These are phyloP conservation scores for Hemileccinum impolitum DNA, from an alignment of 768 basidiomycete species.

Conservation along the genomic window DNA sequence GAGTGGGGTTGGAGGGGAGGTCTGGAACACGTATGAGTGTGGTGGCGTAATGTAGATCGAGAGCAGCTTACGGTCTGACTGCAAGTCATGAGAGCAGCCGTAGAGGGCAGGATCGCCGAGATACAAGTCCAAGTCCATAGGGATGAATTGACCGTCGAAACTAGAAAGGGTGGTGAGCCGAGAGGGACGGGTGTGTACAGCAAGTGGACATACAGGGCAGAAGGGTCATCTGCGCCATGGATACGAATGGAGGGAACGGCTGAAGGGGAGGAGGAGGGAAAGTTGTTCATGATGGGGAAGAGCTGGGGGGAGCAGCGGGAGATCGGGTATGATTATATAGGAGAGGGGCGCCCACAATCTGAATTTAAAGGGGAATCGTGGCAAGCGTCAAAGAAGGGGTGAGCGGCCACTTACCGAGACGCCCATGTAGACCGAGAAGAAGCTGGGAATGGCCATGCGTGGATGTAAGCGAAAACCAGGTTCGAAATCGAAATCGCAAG, in stretches of 20 bases:
- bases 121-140: background rate
- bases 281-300: conserved; percentile 11
- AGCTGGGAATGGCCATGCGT: background rate
- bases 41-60: conserved; percentile 6
- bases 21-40: conserved; percentile 14
- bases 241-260: conserved; percentile 21
- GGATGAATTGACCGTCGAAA: background rate
- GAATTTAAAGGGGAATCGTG: conserved; percentile 4
- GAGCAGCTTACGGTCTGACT: conserved; percentile 6
- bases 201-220: conserved; percentile 15
- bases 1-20: background rate
- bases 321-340: conserved; percentile 20
- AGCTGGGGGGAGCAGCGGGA: background rate
- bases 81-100: background rate
- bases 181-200: background rate
- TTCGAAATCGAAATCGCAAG: conserved; percentile 9
- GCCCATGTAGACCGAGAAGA: conserved; percentile 7
- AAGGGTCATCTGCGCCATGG: conserved; percentile 5
- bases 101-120: background rate
- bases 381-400: background rate
- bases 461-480: background rate
- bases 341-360: conserved; percentile 5
- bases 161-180: conserved; percentile 14
- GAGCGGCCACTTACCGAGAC: conserved; percentile 2
- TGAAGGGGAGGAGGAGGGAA: background rate